A percentile compares a stretch with the other conserved stretches of the same genome.
These are phyloP conservation scores for Claviceps citrina DNA, from an alignment of 2,329 filamentous ascomycete species.

Conservation along the genomic window DNA sequence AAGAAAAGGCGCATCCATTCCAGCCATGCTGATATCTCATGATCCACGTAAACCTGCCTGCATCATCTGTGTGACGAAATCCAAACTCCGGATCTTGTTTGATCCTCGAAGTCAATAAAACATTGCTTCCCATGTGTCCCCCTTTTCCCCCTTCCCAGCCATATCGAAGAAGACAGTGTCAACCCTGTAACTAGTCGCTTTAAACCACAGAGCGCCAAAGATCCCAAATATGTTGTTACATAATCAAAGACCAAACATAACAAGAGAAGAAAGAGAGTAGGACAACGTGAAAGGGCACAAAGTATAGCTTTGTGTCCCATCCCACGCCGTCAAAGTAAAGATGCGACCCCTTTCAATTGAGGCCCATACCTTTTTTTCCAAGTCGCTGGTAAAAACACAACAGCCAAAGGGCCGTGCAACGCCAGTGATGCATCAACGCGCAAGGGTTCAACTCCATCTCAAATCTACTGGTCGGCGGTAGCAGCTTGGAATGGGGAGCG, in stretches of 20 bases:
- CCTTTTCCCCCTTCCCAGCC: background rate
- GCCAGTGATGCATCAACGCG: background rate
- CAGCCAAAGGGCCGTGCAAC: background rate
- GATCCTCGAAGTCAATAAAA: background rate
- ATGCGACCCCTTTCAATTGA: background rate
- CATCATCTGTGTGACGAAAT: slow-evolving; percentile 8
- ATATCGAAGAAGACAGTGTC: background rate
- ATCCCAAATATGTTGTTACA: slow-evolving; percentile 16
- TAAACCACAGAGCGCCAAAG: slow-evolving; percentile 4
- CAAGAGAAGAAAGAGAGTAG: background rate
- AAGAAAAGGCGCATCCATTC: slow-evolving; percentile 1
- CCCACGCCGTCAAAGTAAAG: background rate
- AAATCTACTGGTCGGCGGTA: slow-evolving; percentile 14
- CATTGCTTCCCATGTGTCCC: background rate
- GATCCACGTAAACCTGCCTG: slow-evolving; percentile 8
- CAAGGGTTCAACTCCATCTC: background rate
- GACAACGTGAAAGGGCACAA: background rate
- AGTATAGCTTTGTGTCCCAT: background rate
- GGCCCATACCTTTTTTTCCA: background rate
- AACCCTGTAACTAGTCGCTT: slow-evolving; percentile 5
- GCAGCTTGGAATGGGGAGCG: slow-evolving; percentile 18
- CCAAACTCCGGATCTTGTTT: slow-evolving; percentile 11
- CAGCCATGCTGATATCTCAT: slow-evolving; percentile 7
- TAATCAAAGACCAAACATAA: slow-evolving; percentile 10
- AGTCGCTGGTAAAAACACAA: background rate